Evolutionary conservation across 768 basidiomycete species (phyloP).

Genomic region (Leccinum fibrillosum): DNA sequence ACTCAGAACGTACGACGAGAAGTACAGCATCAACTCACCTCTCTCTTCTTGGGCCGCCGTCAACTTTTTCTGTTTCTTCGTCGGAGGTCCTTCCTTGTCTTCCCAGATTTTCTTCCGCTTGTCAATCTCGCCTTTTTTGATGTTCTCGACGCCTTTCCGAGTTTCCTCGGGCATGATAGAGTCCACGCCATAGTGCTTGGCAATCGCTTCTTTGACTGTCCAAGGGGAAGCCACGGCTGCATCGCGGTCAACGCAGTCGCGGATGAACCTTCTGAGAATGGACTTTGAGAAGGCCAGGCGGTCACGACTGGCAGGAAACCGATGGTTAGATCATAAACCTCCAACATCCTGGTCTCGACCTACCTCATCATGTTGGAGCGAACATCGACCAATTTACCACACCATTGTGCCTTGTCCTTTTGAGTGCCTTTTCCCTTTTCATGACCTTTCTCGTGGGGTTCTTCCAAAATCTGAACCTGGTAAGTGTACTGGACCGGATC

Average conservation of each 20-base stretch:
- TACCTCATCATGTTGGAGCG: conserved; percentile 79
- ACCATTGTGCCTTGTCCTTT: conserved; percentile 63
- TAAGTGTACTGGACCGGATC: conserved; percentile 84
- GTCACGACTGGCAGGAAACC: conserved; percentile 65
- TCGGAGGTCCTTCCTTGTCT: conserved; percentile 79
- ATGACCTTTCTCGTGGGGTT: conserved; percentile 65
- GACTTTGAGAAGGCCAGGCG: conserved; percentile 95
- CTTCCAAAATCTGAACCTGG: conserved; percentile 81
- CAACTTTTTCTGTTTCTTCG: conserved; percentile 80
- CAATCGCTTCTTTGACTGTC: conserved; percentile 87
- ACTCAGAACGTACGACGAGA: conserved; percentile 9
- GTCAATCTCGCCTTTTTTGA: conserved; percentile 86
- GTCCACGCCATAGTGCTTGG: conserved; percentile 80
- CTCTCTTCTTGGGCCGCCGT: conserved; percentile 71
- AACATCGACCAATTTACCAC: conserved; percentile 81
- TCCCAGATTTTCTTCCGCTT: conserved; percentile 92
- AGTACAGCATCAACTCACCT: conserved; percentile 39
- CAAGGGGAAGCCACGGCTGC: conserved; percentile 92
- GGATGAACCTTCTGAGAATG: conserved; percentile 92
- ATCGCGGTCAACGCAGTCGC: conserved; percentile 92
- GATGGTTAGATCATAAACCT: conserved; percentile 1
- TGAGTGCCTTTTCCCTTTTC: conserved; percentile 54
- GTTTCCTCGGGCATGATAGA: conserved; percentile 85
- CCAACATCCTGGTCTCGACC: conserved; percentile 20
- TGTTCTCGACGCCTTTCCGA: conserved; percentile 69